Evolutionary conservation across 2,329 filamentous ascomycete genomes (phyloP).

Genomic region (Stagonosporopsis vannaccii): DNA sequence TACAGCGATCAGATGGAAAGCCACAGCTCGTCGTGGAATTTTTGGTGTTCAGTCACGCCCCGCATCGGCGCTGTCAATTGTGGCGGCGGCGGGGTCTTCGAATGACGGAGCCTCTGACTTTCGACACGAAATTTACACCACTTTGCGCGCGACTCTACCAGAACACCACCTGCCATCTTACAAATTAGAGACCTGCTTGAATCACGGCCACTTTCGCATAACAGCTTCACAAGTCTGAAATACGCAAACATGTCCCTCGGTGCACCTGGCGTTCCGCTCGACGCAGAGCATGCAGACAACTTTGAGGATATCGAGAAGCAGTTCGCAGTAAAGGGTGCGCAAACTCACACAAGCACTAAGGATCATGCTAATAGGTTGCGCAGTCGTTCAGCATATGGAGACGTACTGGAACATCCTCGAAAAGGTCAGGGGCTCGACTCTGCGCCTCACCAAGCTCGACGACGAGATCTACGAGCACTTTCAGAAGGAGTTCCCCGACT

Average conservation of each 20-base stretch:
- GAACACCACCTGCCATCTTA: background rate
- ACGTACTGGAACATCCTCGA: conserved; percentile 98
- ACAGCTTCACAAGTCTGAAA: background rate
- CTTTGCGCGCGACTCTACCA: conserved; percentile 25
- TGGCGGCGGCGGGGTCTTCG: conserved; percentile 33
- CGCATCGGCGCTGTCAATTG: conserved; percentile 24
- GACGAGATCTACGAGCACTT: conserved; percentile 94
- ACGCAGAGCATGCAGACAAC: conserved; percentile 70
- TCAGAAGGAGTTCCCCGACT: conserved; percentile 87
- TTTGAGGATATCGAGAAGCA: conserved; percentile 93
- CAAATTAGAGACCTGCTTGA: background rate
- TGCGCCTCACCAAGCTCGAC: conserved; percentile 92
- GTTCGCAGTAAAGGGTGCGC: conserved; percentile 92
- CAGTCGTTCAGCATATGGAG: conserved; percentile 90
- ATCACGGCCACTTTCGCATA: background rate
- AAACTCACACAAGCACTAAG: conserved; percentile 24
- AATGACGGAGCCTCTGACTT: conserved; percentile 31
- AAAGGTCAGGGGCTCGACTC: conserved; percentile 83
- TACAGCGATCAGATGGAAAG: conserved; percentile 6
- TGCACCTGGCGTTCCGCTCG: conserved; percentile 41
- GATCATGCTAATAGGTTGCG: conserved; percentile 26
- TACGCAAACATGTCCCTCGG: conserved; percentile 46
- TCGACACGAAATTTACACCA: conserved; percentile 26
- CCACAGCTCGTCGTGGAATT: conserved; percentile 31
- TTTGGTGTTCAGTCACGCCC: conserved; percentile 47